Percentiles rank a stretch among this genome's conserved stretches.
Evolutionary conservation across 495 filamentous ascomycete genomes (phyloP).

Genomic region (Beverwykella pulmonaria): DNA sequence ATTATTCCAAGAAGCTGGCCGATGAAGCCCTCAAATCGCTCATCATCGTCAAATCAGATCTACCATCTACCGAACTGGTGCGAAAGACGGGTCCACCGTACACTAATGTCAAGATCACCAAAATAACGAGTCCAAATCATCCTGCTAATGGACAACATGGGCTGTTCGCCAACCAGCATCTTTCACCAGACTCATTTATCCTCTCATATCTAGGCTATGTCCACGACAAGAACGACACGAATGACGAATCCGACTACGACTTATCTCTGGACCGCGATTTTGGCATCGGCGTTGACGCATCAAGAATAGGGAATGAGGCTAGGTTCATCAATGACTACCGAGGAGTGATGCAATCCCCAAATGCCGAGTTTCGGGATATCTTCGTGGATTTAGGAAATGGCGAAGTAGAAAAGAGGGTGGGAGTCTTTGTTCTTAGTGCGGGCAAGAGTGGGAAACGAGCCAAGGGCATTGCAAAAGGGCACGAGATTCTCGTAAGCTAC

Average conservation of each 20-base stretch:
- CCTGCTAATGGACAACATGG: conserved; percentile 67
- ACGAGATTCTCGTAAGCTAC: conserved; percentile 68
- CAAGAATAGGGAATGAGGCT: conserved; percentile 65
- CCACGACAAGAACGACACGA: conserved; percentile 51
- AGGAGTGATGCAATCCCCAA: conserved; percentile 58
- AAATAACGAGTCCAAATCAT: conserved; percentile 57
- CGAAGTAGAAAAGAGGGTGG: conserved; percentile 56
- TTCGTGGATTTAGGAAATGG: conserved; percentile 41
- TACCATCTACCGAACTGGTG: background rate
- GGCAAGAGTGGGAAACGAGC: conserved; percentile 57
- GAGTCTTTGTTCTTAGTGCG: conserved; percentile 61
- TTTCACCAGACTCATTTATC: conserved; percentile 61
- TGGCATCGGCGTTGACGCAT: conserved; percentile 66
- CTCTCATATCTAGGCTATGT: conserved; percentile 67
- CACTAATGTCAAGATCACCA: conserved; percentile 55
- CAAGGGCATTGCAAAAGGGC: conserved; percentile 58
- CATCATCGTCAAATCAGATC: conserved; percentile 43
- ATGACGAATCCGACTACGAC: conserved; percentile 66
- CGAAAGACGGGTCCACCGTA: conserved; percentile 47
- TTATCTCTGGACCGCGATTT: conserved; percentile 61
- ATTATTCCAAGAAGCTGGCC: conserved; percentile 52
- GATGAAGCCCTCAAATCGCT: conserved; percentile 15
- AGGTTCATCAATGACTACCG: conserved; percentile 76
- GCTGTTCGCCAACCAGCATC: conserved; percentile 62
- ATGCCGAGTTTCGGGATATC: conserved; percentile 62